phyloP scores from a whole-genome alignment of 352 stramenopile species.

The Globisporangium okanoganense region DNA sequence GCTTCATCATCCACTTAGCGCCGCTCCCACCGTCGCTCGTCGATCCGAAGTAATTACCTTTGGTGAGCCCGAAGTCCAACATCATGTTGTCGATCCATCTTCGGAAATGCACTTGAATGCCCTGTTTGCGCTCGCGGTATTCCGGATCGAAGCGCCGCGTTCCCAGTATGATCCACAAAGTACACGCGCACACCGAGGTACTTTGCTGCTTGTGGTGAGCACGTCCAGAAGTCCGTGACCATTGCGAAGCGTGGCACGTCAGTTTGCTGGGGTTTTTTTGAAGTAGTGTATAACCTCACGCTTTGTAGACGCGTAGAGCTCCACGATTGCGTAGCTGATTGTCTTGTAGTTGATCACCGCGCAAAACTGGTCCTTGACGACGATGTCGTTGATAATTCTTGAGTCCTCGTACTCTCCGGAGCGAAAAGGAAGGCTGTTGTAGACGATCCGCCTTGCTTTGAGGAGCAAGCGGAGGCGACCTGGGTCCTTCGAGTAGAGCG shows the following conservation, averaged over 20 bases:
- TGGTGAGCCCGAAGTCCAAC: background rate
- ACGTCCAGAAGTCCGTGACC: conserved; percentile 3
- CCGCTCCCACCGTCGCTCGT: background rate
- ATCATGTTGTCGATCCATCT: background rate
- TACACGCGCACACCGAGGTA: conserved; percentile 3
- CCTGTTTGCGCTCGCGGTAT: background rate
- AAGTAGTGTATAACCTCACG: background rate
- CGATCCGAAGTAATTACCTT: background rate
- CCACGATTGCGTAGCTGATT: background rate
- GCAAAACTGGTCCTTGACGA: conserved; percentile 1
- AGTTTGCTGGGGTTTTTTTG: background rate
- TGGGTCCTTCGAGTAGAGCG: background rate
- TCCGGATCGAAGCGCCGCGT: background rate
- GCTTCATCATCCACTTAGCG: background rate
- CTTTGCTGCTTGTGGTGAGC: background rate
- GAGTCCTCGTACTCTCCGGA: conserved; percentile 1
- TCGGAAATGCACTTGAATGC: background rate
- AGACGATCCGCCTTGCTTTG: background rate
- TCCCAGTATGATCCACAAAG: background rate
- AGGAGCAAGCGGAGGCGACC: background rate
- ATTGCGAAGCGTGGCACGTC: background rate
- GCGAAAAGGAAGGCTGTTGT: background rate
- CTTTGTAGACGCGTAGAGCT: background rate
- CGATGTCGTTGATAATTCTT: background rate
- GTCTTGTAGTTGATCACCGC: background rate